Evolutionary conservation across 257 asterid genomes (phyloP).

Genomic region (Rehmannia glutinosa): DNA sequence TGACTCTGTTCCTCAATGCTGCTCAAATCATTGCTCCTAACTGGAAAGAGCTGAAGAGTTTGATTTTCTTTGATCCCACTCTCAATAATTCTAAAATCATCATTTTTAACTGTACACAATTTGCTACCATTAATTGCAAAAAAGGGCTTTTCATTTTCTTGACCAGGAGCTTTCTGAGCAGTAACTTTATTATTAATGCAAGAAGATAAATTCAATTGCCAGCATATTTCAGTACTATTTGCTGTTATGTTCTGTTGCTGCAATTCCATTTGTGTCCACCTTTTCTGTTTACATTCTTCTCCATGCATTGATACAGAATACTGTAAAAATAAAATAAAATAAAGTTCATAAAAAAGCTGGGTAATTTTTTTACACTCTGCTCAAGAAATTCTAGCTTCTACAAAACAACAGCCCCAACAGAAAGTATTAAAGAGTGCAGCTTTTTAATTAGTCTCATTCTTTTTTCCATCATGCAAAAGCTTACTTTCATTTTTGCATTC

Average conservation of each 20-base stretch:
- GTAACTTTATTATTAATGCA: background rate
- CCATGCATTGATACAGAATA: conserved; percentile 29
- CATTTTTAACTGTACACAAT: no score
- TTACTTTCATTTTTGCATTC: background rate
- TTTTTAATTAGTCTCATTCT: conserved; percentile 21
- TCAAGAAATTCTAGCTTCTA: conserved; percentile 37
- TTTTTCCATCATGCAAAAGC: conserved; percentile 40
- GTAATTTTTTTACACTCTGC: conserved; percentile 27
- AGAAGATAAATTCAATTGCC: conserved; percentile 29
- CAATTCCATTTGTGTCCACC: conserved; percentile 31
- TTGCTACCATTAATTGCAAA: no score
- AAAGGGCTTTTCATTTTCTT: conserved; percentile 27
- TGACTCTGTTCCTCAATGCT: background rate
- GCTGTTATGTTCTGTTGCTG: conserved; percentile 21
- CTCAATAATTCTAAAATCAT: no score
- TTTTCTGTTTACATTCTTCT: conserved; percentile 28
- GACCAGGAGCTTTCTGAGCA: conserved; percentile 6
- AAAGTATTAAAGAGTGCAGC: conserved; percentile 31
- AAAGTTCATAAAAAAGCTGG: conserved; percentile 17
- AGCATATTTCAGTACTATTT: conserved; percentile 21
- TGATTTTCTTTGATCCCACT: conserved; percentile 16
- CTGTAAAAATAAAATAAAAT: conserved; percentile 29
- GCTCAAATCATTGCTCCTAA: background rate
- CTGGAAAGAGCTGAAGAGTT: conserved; percentile 58
- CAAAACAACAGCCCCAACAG: conserved; percentile 35